Base-by-base conservation (phyloP, 2,329 filamentous ascomycete genomes). In the Rachicladosporium sp. region DNA sequence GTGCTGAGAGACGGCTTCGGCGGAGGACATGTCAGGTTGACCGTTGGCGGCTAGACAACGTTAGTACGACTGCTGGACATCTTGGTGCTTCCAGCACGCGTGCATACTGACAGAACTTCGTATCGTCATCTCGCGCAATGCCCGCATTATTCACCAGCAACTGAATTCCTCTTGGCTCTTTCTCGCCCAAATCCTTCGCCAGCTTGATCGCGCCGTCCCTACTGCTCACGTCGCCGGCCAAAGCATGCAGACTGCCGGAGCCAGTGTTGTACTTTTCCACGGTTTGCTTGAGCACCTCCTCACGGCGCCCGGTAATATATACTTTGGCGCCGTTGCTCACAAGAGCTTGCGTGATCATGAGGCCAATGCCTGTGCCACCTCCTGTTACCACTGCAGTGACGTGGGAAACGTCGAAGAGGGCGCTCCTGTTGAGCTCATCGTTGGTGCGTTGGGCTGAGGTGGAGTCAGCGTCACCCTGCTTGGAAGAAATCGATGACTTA, bases 111-210 rank as follows among this genome's bases (percentile, higher is more conserved):
- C 63, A 67, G 49, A 66, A 71, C 37, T 65, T 66, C 2, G 70
- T 74, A 37, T 62, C 60, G 33, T 71, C 63, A 46, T 75, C 72
- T 27, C 62, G 59, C 10, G 71, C 69, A 40, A 73, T 63, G 1
- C 71, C 69, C 6, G 69, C 69, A 39, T 71, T 72, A 52, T 72
- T 73, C 12, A 73, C 67, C 5, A 73, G 60, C 35, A 76, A 51
- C 41, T 75, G 69, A 23, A 76, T 67, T 3, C 70, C 70, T 6
- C 67, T 64, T 1, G 66, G 57, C 48, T 75, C 71, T 43, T 67
- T 66, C 42, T 58, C 43, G 36, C 53, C 50, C 8, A 68, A 47
- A 40, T 65, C 60, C 30, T 62, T 55, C 31, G 60, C 62, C 9
- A 67, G 53, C 12, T 59, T 54, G 36, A 64, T 51, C n/a, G 60